Conservation (phyloP, 345 rosid genomes). For the Aquilaria sinensis region DNA sequence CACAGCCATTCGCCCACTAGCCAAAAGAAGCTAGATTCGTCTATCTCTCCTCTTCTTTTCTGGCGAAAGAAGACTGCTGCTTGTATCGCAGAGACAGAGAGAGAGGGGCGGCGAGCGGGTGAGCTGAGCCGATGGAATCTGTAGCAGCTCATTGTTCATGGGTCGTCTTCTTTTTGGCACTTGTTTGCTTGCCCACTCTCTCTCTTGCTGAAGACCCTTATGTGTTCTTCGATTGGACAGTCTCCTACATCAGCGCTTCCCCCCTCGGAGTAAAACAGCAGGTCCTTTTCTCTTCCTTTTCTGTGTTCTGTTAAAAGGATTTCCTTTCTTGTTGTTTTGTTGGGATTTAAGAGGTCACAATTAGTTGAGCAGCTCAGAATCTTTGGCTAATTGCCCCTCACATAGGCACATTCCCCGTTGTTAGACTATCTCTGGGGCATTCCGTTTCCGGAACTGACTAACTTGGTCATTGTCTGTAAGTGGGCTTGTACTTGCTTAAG, state of each 20-base stretch:
- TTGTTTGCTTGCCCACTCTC: conserved; percentile 19
- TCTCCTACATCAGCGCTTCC: conserved; percentile 61
- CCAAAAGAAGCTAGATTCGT: neutral
- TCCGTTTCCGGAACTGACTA: too few relatives aligned
- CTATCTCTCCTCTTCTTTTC: neutral
- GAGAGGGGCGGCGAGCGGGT: neutral
- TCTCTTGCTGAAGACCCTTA: conserved; percentile 67
- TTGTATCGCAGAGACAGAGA: neutral
- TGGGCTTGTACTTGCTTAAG: too few relatives aligned
- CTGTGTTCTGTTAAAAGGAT: neutral
- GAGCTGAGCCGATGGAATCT: conserved; percentile 38
- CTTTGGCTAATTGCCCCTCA: too few relatives aligned
- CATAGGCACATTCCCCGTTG: too few relatives aligned
- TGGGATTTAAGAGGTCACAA: too few relatives aligned
- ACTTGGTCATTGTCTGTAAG: too few relatives aligned
- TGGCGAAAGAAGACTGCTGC: conserved; percentile 3
- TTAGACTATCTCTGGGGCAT: too few relatives aligned
- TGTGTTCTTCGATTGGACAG: conserved; percentile 81
- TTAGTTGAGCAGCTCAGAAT: too few relatives aligned
- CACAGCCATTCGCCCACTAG: neutral
- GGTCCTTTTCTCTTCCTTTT: conserved; percentile 25
- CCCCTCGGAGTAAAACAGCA: conserved; percentile 72
- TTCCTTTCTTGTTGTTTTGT: neutral
- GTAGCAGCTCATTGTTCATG: conserved; percentile 6
- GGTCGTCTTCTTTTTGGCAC: conserved; percentile 20